phyloP scores from a whole-genome alignment of 2,329 filamentous ascomycete genomes.

The Exophiala phaeomuriformis region DNA sequence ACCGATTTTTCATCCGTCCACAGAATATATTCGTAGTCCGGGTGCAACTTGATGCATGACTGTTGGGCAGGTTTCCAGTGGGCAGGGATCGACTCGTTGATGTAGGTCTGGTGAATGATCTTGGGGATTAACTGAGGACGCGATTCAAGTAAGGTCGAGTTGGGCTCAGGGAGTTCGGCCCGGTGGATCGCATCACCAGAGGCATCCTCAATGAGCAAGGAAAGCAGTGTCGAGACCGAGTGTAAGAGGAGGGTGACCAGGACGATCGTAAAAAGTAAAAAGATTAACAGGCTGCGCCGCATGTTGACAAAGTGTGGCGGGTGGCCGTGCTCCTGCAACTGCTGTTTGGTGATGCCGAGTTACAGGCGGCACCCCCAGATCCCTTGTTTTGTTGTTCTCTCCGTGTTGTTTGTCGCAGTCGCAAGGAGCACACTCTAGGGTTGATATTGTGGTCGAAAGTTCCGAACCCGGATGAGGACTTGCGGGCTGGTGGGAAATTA shows the following conservation, averaged over 20 bases:
- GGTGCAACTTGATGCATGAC: slow-evolving; percentile 60
- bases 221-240: slow-evolving; percentile 63
- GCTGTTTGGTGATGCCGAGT: not conserved
- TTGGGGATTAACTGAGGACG: slow-evolving; percentile 60
- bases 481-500: not conserved
- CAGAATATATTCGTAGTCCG: slow-evolving; percentile 67
- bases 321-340: not conserved
- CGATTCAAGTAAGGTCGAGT: slow-evolving; percentile 52
- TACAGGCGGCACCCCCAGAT: not conserved
- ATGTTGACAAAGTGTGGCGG: slow-evolving; percentile 37
- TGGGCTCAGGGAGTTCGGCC: slow-evolving; percentile 58
- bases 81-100: slow-evolving; percentile 60
- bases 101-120: slow-evolving; percentile 72
- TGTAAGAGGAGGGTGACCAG: slow-evolving; percentile 59
- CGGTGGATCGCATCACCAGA: slow-evolving; percentile 59
- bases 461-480: not conserved
- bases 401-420: not conserved
- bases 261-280: slow-evolving; percentile 57
- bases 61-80: slow-evolving; percentile 60
- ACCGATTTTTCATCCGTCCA: slow-evolving; percentile 67
- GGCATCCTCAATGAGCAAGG: slow-evolving; percentile 61
- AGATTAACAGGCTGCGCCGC: slow-evolving; percentile 55
- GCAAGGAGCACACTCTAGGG: not conserved
- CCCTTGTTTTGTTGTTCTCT: not conserved
- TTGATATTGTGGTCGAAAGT: not conserved